A percentile compares a stretch with the other conserved stretches of the same genome.
These are phyloP conservation scores for Holtermannia corniformis DNA, from an alignment of 768 basidiomycete genomes.

Conservation along the genomic window DNA sequence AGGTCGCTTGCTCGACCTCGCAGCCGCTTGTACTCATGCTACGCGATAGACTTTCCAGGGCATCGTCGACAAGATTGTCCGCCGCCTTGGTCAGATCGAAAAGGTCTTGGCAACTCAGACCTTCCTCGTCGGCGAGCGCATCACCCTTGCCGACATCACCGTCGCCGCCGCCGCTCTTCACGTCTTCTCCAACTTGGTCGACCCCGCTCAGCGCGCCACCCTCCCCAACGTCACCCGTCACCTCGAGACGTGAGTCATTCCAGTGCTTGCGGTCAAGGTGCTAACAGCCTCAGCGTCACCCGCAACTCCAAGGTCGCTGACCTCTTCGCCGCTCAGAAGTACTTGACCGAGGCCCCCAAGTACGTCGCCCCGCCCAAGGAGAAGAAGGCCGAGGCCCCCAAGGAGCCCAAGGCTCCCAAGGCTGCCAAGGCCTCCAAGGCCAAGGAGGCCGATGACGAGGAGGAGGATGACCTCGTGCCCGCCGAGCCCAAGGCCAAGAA, in stretches of 20 bases:
- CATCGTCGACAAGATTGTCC: slow-evolving; percentile 41
- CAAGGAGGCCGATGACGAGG: slow-evolving; percentile 49
- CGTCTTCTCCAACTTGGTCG: slow-evolving; percentile 51
- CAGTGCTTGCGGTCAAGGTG: neutral
- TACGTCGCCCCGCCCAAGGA: slow-evolving; percentile 69
- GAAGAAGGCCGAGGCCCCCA: slow-evolving; percentile 26
- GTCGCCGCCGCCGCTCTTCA: slow-evolving; percentile 55
- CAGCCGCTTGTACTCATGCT: neutral
- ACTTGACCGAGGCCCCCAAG: slow-evolving; percentile 54
- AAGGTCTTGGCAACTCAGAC: slow-evolving; percentile 65
- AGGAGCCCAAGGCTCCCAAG: slow-evolving; percentile 16
- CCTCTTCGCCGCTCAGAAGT: slow-evolving; percentile 52
- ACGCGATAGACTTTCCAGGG: slow-evolving; percentile 18
- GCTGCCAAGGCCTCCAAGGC: slow-evolving; percentile 40
- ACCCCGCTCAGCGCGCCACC: slow-evolving; percentile 56
- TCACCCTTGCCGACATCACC: slow-evolving; percentile 81
- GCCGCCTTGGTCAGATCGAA: slow-evolving; percentile 61
- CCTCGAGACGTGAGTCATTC: slow-evolving; percentile 55
- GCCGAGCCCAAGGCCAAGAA: slow-evolving; percentile 87
- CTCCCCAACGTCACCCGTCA: slow-evolving; percentile 71
- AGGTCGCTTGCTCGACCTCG: slow-evolving; percentile 3
- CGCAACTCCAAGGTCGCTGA: slow-evolving; percentile 70
- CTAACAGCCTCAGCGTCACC: slow-evolving; percentile 44
- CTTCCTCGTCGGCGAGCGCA: slow-evolving; percentile 86
- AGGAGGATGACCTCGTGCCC: slow-evolving; percentile 63